Conservation (phyloP, 768 basidiomycete species). For the Tricholoma terreum region DNA sequence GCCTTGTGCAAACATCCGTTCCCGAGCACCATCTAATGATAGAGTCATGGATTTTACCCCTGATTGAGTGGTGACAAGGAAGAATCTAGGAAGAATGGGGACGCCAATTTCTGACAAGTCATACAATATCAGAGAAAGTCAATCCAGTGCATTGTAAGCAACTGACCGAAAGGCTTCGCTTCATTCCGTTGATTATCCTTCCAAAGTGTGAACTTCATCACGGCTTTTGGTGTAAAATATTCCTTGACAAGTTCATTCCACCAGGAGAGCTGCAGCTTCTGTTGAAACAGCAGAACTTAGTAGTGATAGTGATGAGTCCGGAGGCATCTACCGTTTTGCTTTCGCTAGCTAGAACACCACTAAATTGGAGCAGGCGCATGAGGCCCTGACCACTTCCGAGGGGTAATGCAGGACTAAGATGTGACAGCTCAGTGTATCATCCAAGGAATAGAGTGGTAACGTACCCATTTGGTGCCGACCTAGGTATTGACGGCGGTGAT, state of each 20-base stretch:
- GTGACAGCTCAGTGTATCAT: slow-evolving; percentile 7
- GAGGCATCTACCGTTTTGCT: slow-evolving; percentile 39
- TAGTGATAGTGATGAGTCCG: neutral
- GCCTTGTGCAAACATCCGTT: slow-evolving; percentile 47
- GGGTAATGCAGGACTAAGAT: slow-evolving; percentile 15
- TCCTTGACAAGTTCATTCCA: slow-evolving; percentile 66
- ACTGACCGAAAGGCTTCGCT: slow-evolving; percentile 81
- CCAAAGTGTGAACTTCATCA: slow-evolving; percentile 84
- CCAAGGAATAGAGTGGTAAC: neutral
- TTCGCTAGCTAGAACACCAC: slow-evolving; percentile 58
- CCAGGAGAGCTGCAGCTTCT: slow-evolving; percentile 65
- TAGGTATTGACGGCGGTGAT: slow-evolving; percentile 15
- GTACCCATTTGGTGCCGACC: slow-evolving; percentile 7
- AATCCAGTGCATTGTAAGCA: neutral
- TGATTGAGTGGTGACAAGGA: slow-evolving; percentile 79
- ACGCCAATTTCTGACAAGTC: slow-evolving; percentile 65
- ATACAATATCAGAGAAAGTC: slow-evolving; percentile 5
- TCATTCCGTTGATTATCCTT: slow-evolving; percentile 77
- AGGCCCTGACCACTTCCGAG: slow-evolving; percentile 63
- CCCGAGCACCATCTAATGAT: slow-evolving; percentile 74
- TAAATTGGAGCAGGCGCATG: slow-evolving; percentile 65
- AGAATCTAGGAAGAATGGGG: slow-evolving; percentile 79
- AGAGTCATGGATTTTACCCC: slow-evolving; percentile 83
- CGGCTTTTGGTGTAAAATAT: slow-evolving; percentile 68
- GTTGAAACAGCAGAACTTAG: slow-evolving; percentile 5